Base-by-base conservation (phyloP, 306 rosid genomes). In the Citrullus mucosospermus region DNA sequence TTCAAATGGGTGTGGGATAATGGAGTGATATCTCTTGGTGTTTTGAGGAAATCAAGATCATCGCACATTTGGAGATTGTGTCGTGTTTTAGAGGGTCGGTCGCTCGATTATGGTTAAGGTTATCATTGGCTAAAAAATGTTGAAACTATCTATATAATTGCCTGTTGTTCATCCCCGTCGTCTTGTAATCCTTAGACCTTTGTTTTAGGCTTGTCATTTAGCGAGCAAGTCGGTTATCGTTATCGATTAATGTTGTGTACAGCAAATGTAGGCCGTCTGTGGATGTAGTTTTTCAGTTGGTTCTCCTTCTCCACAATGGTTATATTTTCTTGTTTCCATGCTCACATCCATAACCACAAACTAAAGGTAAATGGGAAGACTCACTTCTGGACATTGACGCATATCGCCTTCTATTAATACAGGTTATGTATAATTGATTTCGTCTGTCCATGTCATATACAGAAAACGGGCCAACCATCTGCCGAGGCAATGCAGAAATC, bases 21-120 rank as follows among this genome's bases (percentile, higher is more conserved):
- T 83, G 90, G 88, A 88, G 89, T 88, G 78, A 90, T 85, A 80
- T 79, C 78, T 72, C 87, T 85, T 78, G 85, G 88, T 81, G 92
- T 88, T 82, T 62, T 85, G 57, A 80, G 90, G 76, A 85, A 90
- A 79, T 88, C 97, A 48, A 90, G 90, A 75, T 88, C 93, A 73
- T 91, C 97, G 8, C 90, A 88, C 80, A 76, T 95, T 79, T 95
- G 99, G 99, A 92, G 97, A 87, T 75, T 95, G 90, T 92, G 99
- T 78, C 99, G 99, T 69, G 90, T 92, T 79, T 88, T 95, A 22
- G 97, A 79, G 83, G 99, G 99, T 43, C 86, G 91, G 81, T 88
- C 91, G 2, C 86, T 95, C 79, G 99, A 95, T 91, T 95, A 95
- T 84, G 99, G 99, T 93, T 95, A 95, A 95, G 87, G 84, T 57